Percentiles rank a stretch among this genome's conserved stretches.
Conservation (phyloP, 371 early-diverging fungal genomes). For the Cokeromyces recurvatus region DNA sequence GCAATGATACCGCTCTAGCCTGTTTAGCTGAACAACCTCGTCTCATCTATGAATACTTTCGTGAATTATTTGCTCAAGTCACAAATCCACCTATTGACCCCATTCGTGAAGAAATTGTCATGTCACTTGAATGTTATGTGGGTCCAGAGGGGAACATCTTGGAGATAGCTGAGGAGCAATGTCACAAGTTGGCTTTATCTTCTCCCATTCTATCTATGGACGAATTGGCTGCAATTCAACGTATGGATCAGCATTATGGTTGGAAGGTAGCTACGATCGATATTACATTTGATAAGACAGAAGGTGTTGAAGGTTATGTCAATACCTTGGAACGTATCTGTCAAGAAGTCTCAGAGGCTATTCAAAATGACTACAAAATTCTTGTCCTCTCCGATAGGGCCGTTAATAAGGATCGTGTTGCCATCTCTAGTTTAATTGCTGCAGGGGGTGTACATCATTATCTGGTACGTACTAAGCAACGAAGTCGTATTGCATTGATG, state of each 20-base stretch:
- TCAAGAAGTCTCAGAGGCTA: constrained; percentile 73
- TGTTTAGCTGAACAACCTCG: constrained; percentile 88
- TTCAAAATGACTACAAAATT: constrained; percentile 76
- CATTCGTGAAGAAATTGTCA: constrained; percentile 96
- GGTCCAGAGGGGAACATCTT: constrained; percentile 94
- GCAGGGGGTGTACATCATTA: constrained; percentile 95
- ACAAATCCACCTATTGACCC: constrained; percentile 98
- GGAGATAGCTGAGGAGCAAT: constrained; percentile 75
- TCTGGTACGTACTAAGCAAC: constrained; percentile 82
- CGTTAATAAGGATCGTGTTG: constrained; percentile 67
- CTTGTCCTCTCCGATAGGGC: constrained; percentile 82
- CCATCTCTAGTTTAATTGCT: constrained; percentile 85
- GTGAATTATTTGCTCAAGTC: constrained; percentile 96
- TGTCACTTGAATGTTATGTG: constrained; percentile 92
- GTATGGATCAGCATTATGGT: constrained; percentile 51
- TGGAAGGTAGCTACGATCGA: constrained; percentile 87
- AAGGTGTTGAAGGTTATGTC: constrained; percentile 77
- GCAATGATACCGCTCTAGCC: constrained; percentile 92
- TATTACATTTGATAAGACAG: constrained; percentile 74
- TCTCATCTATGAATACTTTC: constrained; percentile 92
- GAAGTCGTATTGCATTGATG: constrained; percentile 84
- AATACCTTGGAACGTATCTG: constrained; percentile 82
- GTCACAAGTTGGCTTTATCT: constrained; percentile 71
- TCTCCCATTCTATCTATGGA: constrained; percentile 83
- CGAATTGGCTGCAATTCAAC: constrained; percentile 76